These are phyloP conservation scores for Plenodomus tracheiphilus DNA, from an alignment of 2,329 filamentous ascomycete species.

Conservation along the genomic window DNA sequence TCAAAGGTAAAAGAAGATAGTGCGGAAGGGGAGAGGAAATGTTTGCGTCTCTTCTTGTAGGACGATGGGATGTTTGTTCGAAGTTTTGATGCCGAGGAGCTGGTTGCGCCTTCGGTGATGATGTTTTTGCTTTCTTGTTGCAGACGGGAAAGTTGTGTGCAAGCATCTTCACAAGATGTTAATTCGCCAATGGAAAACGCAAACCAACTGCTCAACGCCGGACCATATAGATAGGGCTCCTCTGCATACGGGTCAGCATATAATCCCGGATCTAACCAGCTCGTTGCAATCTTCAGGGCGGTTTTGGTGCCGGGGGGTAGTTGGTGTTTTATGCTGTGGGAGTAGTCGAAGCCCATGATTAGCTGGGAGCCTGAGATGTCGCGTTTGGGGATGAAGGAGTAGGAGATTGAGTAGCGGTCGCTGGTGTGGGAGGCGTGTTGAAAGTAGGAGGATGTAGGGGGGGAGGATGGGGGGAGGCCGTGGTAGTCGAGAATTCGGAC, in stretches of 20 bases:
- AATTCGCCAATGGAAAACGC: constrained; percentile 37
- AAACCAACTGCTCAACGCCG: constrained; percentile 41
- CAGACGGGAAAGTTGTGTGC: constrained; percentile 28
- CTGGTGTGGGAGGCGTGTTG: constrained; percentile 33
- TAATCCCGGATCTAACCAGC: constrained; percentile 41
- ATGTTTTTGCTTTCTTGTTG: constrained; percentile 32
- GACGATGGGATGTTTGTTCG: constrained; percentile 45
- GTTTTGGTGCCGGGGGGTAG: constrained; percentile 43
- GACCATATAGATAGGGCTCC: constrained; percentile 43
- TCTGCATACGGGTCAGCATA: constrained; percentile 44
- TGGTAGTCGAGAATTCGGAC: constrained; percentile 44
- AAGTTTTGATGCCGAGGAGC: constrained; percentile 35
- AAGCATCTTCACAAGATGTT: constrained; percentile 13
- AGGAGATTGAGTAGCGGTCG: constrained; percentile 43
- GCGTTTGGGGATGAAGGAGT: constrained; percentile 42
- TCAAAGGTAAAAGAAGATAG: constrained; percentile 48
- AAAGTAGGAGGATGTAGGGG: constrained; percentile 37
- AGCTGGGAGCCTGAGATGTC: constrained; percentile 35
- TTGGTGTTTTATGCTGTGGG: constrained; percentile 40
- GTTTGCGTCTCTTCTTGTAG: constrained; percentile 50
- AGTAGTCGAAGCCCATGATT: constrained; percentile 44
- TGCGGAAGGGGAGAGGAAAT: constrained; percentile 44
- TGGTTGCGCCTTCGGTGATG: constrained; percentile 47
- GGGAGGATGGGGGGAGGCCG: constrained; percentile 37
- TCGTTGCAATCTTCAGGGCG: constrained; percentile 43